Base-by-base conservation (phyloP, 169 alveolate species). In the Theileria orientalis region DNA sequence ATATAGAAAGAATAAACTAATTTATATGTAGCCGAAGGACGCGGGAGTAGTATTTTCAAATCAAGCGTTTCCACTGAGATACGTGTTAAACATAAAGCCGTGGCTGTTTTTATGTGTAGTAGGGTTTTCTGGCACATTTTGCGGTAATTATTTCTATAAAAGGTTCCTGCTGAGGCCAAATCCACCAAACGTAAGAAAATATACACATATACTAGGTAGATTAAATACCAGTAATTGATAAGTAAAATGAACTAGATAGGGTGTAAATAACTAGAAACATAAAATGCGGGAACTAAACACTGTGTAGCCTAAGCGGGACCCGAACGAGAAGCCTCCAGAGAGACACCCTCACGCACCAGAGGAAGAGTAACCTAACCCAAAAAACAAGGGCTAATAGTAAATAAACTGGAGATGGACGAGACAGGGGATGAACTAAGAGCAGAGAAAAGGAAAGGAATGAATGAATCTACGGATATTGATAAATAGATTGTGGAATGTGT, bases 31-130 rank as follows among this genome's bases (percentile, higher is more conserved):
- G 93, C 93, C 93, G 21, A 78, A 83, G 32, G 85, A 87, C 57
- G 88, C 91, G 35, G 93, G 93, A 16, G 93, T 88, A 21, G 93
- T 88, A 6, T 88, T 88, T 60, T 84, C 83, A 72, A 87, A 89
- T 57, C 70, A 75, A 35, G 69, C 74, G 37, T 64, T 83, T 37
- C 90, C 79, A 51, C 72, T 88, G 21, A 78, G 90, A 46, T 88
- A 70, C 44, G 77, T 91, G 46, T 73, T 88, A 27, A 76, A 71
- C 44, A 83, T 88, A 56, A 76, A 87, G 63, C 87, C 88, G 47
- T 88, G 90, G 84, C 47, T 88, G 14, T 84, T 83, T 47, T 54
- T 88, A 29, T 80, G 87, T 27, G 64, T 88, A 49, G 76, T 79
- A 37, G 93, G 93, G 37, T 88, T 88, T 62, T 76, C 90, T 67